These are phyloP conservation scores for Heteromeles arbutifolia DNA, from an alignment of 306 rosid species.

Conservation along the genomic window DNA sequence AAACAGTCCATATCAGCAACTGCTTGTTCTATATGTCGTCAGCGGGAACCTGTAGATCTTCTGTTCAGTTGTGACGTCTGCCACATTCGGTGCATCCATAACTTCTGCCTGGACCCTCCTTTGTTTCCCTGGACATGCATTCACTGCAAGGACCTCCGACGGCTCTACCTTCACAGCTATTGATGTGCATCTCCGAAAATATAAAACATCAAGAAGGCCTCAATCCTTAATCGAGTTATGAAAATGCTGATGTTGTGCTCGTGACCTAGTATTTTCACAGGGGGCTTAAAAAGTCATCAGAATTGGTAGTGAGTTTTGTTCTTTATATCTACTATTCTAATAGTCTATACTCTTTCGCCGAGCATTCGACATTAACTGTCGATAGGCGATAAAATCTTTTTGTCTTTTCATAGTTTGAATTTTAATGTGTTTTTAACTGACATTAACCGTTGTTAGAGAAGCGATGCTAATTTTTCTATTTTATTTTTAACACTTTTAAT, in stretches of 20 bases:
- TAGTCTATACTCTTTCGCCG: too few species aligned
- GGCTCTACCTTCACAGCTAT: conserved; percentile 26
- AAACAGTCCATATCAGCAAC: conserved; percentile 31
- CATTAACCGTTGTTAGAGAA: too few species aligned
- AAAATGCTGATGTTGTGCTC: neutral
- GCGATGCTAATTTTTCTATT: too few species aligned
- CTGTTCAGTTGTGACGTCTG: conserved; percentile 54
- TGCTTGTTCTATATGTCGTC: conserved; percentile 53
- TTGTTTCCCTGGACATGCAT: conserved; percentile 71
- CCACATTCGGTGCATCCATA: conserved; percentile 35
- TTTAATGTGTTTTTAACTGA: rapidly evolving
- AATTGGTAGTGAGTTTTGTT: too few species aligned
- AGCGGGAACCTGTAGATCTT: conserved; percentile 65
- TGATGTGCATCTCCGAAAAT: neutral
- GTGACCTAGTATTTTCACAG: neutral
- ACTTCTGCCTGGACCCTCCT: conserved; percentile 82
- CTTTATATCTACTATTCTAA: too few species aligned
- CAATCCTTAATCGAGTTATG: neutral
- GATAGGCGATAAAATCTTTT: too few species aligned
- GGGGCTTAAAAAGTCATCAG: neutral
- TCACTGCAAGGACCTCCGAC: conserved; percentile 67
- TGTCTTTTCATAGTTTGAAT: too few species aligned
- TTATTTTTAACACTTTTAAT: too few species aligned
- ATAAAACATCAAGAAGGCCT: neutral
- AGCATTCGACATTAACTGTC: neutral